phyloP scores from a whole-genome alignment of 2,329 filamentous ascomycete genomes.

The Penicillium thymicola region DNA sequence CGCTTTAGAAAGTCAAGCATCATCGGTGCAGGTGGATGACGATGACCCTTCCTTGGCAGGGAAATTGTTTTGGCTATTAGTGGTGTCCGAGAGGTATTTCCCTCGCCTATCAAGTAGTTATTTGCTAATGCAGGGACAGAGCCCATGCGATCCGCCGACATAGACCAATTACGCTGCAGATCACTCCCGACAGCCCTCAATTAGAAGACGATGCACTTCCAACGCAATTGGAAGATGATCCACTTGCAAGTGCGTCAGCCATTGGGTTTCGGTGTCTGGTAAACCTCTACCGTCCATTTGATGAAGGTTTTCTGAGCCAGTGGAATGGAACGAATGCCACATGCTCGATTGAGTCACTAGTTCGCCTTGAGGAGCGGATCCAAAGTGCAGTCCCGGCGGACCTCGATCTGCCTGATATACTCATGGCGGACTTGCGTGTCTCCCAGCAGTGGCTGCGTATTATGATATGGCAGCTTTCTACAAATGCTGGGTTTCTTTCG shows the following conservation, averaged over 20 bases:
- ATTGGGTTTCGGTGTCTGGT: conserved; percentile 60
- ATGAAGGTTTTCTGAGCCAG: conserved; percentile 60
- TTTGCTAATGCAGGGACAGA: conserved; percentile 34
- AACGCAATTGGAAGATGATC: conserved; percentile 49
- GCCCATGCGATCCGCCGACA: conserved; percentile 63
- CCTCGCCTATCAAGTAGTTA: background rate
- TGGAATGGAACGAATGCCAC: conserved; percentile 57
- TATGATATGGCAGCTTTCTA: conserved; percentile 70
- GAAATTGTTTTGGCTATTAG: conserved; percentile 65
- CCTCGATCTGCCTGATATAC: conserved; percentile 57
- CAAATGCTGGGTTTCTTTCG: conserved; percentile 65
- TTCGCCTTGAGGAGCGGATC: conserved; percentile 50
- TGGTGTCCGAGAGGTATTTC: conserved; percentile 60
- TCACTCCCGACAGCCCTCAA: conserved; percentile 54
- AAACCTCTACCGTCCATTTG: conserved; percentile 60
- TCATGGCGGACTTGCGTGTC: conserved; percentile 64
- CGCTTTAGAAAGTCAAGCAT: conserved; percentile 38
- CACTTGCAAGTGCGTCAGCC: conserved; percentile 54
- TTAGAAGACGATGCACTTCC: conserved; percentile 48
- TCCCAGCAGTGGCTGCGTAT: conserved; percentile 68
- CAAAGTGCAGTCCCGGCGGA: conserved; percentile 53
- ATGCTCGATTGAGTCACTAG: conserved; percentile 47
- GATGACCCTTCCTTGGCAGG: conserved; percentile 32
- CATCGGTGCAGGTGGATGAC: conserved; percentile 52
- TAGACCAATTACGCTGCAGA: conserved; percentile 60